phyloP scores from a whole-genome alignment of 106 monocot species.

The Agapanthus africanus region DNA sequence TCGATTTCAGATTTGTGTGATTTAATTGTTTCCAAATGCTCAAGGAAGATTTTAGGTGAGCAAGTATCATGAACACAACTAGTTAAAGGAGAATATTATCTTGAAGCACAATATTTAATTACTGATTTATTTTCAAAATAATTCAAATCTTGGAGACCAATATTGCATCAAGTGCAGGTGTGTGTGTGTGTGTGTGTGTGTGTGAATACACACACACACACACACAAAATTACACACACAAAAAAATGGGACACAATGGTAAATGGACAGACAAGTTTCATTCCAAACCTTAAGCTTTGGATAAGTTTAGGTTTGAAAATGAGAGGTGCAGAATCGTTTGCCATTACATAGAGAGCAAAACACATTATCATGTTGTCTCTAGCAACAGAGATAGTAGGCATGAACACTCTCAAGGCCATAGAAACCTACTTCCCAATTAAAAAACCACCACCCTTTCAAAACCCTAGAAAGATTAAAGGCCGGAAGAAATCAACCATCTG shows the following conservation, averaged over 20 bases:
- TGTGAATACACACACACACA: too few relatives aligned
- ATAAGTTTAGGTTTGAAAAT: neutral
- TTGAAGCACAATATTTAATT: too few relatives aligned
- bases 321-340: neutral
- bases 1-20: too few relatives aligned
- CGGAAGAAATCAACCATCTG: constrained; percentile 20
- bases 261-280: neutral
- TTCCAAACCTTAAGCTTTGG: too few relatives aligned
- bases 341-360: too few relatives aligned
- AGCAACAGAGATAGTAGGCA: constrained; percentile 11
- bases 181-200: too few relatives aligned
- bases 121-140: neutral
- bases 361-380: neutral
- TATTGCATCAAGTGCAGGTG: neutral
- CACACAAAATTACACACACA: too few relatives aligned
- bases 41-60: too few relatives aligned
- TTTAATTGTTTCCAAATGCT: too few relatives aligned
- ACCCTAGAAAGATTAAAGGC: neutral
- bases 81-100: too few relatives aligned
- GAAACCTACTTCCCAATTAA: constrained; percentile 24
- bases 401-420: constrained; percentile 53
- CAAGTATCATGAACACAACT: neutral
- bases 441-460: neutral
- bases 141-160: neutral
- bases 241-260: neutral